Conservation (phyloP, 73 alveolate genomes). For the Uronychia binucleata region DNA sequence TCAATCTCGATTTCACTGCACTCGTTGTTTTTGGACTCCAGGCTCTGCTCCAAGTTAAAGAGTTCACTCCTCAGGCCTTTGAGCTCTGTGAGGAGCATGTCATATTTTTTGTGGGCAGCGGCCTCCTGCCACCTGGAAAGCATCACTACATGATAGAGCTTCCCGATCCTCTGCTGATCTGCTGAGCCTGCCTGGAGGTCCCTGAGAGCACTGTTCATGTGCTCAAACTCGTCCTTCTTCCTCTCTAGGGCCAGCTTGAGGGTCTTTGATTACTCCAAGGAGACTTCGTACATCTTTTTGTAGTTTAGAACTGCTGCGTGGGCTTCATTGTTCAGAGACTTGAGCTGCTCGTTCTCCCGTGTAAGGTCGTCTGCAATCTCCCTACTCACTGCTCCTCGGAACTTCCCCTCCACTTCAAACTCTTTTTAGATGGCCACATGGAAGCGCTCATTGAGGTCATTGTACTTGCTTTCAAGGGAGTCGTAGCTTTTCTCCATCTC, state of each 20-base stretch:
- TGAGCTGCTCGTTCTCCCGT: constrained; percentile 38
- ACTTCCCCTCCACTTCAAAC: constrained; percentile 3
- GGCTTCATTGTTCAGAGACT: constrained; percentile 58
- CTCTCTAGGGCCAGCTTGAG: constrained; percentile 76
- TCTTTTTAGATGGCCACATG: constrained; percentile 31
- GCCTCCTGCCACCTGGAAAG: constrained; percentile 95
- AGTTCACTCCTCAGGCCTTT: constrained; percentile 75
- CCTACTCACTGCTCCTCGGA: constrained; percentile 40
- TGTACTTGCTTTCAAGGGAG: constrained; percentile 43
- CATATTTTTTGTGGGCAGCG: constrained; percentile 84
- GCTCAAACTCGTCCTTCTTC: constrained; percentile 86
- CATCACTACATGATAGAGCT: constrained; percentile 84
- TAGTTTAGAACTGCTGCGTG: constrained; percentile 74
- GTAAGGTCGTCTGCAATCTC: constrained; percentile 55
- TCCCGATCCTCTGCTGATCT: constrained; percentile 84
- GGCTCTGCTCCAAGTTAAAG: constrained; percentile 63
- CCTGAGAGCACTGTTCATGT: constrained; percentile 76
- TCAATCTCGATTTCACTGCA: constrained; percentile 69
- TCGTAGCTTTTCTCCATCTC: constrained; percentile 49
- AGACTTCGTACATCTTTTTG: constrained; percentile 60
- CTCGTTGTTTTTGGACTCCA: constrained; percentile 61
- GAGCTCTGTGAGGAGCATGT: constrained; percentile 75
- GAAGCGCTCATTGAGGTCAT: constrained; percentile 49
- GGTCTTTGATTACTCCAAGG: constrained; percentile 72
- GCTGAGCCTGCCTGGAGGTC: constrained; percentile 81